phyloP scores from a whole-genome alignment of 345 rosid species.

The Eucalyptus fibrosa region DNA sequence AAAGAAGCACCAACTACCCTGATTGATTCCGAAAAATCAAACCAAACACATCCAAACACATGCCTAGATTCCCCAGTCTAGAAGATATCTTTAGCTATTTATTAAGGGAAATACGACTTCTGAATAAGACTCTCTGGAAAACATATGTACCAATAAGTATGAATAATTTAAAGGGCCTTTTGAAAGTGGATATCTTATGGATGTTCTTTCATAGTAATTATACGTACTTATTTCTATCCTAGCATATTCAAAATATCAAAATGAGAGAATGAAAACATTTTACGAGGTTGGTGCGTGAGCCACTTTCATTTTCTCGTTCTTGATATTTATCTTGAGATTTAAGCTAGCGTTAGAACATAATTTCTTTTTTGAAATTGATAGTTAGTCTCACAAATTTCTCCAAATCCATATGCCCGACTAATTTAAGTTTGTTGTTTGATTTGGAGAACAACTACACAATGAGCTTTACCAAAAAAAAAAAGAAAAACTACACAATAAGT shows the following conservation, averaged over 20 bases:
- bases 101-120: background rate
- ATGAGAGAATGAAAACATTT: background rate
- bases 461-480: background rate
- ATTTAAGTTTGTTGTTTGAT: background rate
- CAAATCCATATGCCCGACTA: background rate
- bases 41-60: background rate
- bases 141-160: background rate
- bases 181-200: background rate
- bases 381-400: background rate
- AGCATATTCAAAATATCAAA: background rate
- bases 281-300: background rate
- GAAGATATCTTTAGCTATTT: background rate
- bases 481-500: too few species aligned
- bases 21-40: background rate
- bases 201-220: background rate
- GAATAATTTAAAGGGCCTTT: background rate
- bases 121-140: background rate
- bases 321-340: background rate
- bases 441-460: background rate
- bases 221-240: background rate
- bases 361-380: background rate
- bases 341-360: background rate
- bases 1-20: background rate
- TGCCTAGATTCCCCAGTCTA: background rate
- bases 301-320: background rate